Percentiles rank a stretch among this genome's conserved stretches.
Evolutionary conservation across 805 yeast species (phyloP).

Genomic region (Lipomyces spencermartinsiae): DNA sequence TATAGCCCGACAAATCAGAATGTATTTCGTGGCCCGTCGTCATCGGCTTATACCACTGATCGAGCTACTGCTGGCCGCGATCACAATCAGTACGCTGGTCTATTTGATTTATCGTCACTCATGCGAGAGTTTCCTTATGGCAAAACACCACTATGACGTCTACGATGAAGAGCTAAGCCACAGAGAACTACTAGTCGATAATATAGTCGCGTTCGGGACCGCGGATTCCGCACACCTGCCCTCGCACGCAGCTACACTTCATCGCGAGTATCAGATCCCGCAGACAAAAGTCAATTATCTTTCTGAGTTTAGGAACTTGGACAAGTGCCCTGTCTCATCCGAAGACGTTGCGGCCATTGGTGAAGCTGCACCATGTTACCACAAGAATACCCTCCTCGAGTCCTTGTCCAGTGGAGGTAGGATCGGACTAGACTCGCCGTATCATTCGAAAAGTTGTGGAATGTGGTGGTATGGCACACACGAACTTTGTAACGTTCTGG

Average conservation of each 20-base stretch:
- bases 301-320: conserved; percentile 7
- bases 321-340: conserved; percentile 15
- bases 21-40: neutral
- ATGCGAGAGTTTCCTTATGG: neutral
- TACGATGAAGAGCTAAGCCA: neutral
- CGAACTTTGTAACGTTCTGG: conserved; percentile 21
- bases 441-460: conserved; percentile 23
- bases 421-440: conserved; percentile 33
- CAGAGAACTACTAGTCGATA: too few relatives aligned
- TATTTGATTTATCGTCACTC: neutral
- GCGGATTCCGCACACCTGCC: neutral
- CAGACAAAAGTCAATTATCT: conserved; percentile 10
- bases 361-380: conserved; percentile 13
- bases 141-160: neutral
- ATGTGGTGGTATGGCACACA: conserved; percentile 29
- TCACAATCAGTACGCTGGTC: neutral
- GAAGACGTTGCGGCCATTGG: conserved; percentile 7
- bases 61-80: neutral
- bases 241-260: neutral
- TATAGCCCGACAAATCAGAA: neutral
- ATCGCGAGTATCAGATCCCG: neutral
- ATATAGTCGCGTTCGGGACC: too few relatives aligned
- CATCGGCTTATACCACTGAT: neutral
- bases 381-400: conserved; percentile 17
- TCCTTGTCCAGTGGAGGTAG: conserved; percentile 32